phyloP scores from a whole-genome alignment of 2,329 filamentous ascomycete genomes.

The Colletotrichum sojae region DNA sequence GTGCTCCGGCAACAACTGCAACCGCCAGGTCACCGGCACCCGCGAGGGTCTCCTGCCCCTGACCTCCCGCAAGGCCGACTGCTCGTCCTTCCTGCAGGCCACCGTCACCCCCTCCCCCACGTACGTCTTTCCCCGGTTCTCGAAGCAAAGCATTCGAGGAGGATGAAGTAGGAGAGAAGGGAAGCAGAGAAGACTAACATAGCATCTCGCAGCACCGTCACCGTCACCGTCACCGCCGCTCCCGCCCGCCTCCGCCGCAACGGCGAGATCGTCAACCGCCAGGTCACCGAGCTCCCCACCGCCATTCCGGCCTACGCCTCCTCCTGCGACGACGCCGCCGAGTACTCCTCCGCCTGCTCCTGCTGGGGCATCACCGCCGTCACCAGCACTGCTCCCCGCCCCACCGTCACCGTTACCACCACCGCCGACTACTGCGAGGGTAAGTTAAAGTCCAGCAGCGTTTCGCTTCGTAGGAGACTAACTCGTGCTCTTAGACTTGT shows the following conservation, averaged over 20 bases:
- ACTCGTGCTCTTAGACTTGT: slow-evolving; percentile 17
- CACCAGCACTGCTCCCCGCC: slow-evolving; percentile 54
- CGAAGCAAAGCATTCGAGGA: too few relatives aligned
- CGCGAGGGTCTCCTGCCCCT: slow-evolving; percentile 52
- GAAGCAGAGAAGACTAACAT: slow-evolving; percentile 42
- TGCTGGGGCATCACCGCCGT: slow-evolving; percentile 61
- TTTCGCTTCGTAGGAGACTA: neutral
- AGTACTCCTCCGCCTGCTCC: slow-evolving; percentile 59
- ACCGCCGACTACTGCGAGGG: slow-evolving; percentile 59
- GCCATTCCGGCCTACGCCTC: slow-evolving; percentile 58
- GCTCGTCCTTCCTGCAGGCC: slow-evolving; percentile 57
- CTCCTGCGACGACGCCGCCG: slow-evolving; percentile 49
- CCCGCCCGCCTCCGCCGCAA: slow-evolving; percentile 49
- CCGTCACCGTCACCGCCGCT: slow-evolving; percentile 54
- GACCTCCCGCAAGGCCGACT: slow-evolving; percentile 55
- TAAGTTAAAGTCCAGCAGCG: neutral
- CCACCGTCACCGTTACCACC: slow-evolving; percentile 58
- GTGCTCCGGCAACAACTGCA: slow-evolving; percentile 62
- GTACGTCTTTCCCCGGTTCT: slow-evolving; percentile 48
- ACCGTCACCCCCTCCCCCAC: slow-evolving; percentile 56
- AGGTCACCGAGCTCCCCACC: slow-evolving; percentile 50
- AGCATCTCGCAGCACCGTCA: slow-evolving; percentile 50
- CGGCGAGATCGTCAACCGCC: slow-evolving; percentile 44
- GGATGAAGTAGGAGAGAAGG: too few relatives aligned
- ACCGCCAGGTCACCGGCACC: slow-evolving; percentile 61